phyloP scores from a whole-genome alignment of 2,329 filamentous ascomycete genomes.

The Fusarium burgessii region DNA sequence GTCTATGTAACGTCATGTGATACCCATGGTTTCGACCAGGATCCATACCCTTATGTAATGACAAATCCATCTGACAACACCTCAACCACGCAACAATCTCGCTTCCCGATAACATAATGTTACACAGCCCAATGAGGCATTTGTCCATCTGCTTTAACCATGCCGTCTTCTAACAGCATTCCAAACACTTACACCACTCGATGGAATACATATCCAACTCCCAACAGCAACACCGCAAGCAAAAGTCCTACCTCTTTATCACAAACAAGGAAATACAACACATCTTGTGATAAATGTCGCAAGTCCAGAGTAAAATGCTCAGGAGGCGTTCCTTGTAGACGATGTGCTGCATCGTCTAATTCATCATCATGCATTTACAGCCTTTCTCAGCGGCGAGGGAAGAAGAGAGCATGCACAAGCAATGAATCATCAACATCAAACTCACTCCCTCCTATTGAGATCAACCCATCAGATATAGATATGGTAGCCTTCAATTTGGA shows the following conservation, averaged over 20 bases:
- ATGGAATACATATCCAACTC: background rate
- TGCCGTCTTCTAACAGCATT: background rate
- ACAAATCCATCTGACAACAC: background rate
- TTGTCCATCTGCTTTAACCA: background rate
- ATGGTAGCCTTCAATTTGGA: background rate
- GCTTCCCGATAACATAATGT: background rate
- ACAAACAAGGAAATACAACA: conserved; percentile 3
- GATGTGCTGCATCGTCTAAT: background rate
- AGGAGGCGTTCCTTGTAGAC: conserved; percentile 2
- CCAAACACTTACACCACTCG: background rate
- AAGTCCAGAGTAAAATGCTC: conserved; percentile 18
- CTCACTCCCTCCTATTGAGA: accelerated
- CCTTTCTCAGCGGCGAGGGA: conserved; percentile 7
- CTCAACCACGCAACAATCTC: too few species aligned
- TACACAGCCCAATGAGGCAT: accelerated
- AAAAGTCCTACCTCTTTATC: background rate
- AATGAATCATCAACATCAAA: background rate
- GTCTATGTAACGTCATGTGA: background rate
- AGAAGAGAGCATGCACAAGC: background rate
- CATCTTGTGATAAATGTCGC: conserved; percentile 19
- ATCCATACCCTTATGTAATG: background rate
- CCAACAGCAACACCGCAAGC: background rate
- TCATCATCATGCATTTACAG: conserved; percentile 3
- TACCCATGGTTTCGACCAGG: background rate
- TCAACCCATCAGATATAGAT: background rate